These are phyloP conservation scores for Ceratocystis smalleyi DNA, from an alignment of 2,329 filamentous ascomycete species.

Conservation along the genomic window DNA sequence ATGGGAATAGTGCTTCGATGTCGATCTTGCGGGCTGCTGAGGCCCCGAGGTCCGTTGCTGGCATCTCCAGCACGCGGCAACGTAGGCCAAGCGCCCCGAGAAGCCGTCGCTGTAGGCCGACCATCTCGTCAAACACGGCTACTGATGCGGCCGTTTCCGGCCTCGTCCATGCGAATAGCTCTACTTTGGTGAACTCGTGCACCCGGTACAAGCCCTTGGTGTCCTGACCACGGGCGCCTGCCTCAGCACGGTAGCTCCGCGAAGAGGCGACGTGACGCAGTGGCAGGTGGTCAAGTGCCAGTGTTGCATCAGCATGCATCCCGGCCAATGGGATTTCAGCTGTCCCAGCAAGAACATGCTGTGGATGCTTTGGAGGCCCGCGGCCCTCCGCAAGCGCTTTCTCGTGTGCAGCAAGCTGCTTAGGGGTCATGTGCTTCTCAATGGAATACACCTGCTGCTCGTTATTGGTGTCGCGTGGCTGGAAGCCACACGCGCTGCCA, in stretches of 20 bases:
- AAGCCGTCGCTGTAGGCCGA: conserved; percentile 75
- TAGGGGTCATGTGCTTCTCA: conserved; percentile 33
- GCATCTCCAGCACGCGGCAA: conserved; percentile 88
- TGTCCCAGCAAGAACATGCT: conserved; percentile 67
- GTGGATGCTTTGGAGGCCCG: conserved; percentile 40
- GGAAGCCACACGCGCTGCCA: conserved; percentile 80
- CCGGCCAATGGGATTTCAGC: conserved; percentile 90
- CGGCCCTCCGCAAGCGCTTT: conserved; percentile 39
- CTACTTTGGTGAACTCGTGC: conserved; percentile 97
- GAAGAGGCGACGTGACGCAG: conserved; percentile 69
- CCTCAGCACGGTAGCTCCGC: conserved; percentile 90
- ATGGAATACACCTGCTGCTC: conserved; percentile 86
- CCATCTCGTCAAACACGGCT: conserved; percentile 65
- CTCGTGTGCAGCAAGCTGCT: conserved; percentile 45
- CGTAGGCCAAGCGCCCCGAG: conserved; percentile 60
- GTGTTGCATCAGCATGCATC: conserved; percentile 61
- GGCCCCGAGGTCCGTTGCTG: conserved; percentile 71
- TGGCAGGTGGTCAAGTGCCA: conserved; percentile 53
- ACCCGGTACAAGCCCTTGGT: conserved; percentile 93
- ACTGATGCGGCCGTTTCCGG: conserved; percentile 37
- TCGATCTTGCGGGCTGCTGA: conserved; percentile 77
- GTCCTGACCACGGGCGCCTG: conserved; percentile 72
- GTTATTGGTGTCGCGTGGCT: conserved; percentile 74
- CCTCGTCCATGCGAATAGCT: conserved; percentile 84
- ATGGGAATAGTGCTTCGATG: conserved; percentile 89